Evolutionary conservation across 1,284 basidiomycete species (phyloP), one percentile per base, ranked within the genome.

Genomic region (Tremellales sp.): DNA sequence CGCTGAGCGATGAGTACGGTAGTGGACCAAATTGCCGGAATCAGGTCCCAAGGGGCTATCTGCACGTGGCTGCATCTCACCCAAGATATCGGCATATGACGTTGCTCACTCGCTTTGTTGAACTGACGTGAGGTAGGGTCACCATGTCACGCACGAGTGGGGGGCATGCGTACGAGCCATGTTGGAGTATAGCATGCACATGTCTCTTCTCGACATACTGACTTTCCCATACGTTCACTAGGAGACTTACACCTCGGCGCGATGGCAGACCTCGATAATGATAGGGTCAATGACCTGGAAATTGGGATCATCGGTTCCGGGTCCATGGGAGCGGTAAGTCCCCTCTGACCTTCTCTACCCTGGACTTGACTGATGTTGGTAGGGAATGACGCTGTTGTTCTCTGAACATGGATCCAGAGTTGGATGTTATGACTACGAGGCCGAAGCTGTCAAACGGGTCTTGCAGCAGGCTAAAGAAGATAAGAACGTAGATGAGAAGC

Each of bases 311-410:
- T 65, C 19, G 64, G 64, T 3, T 52, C 55, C 13, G 62, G 62
- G 2, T 51, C 46, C 29, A 64, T 64, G 60, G 62, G 62, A 35
- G 49, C 49, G 42, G 62, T 62, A 25, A 48, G 60, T 57, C 13
- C 15, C 21, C 3, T 17, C 3, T 11, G 26, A 21, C 29, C 33
- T 36, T 4, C 13, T 36, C 13, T n/a, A 36, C 11, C 4, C 17
- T 39, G 36, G 23, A 37, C 21, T 4, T 19, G 19, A 29, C 45
- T 44, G 41, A 48, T 24, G n/a, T 70, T 82, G 81, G 29, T 79
- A 78, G 42, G 93, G 93, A 21, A 80, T 86, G 51, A 91, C 87
- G 7, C 87, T 88, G 40, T 76, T 92, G 45, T 97, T 96, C 80
- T 46, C 62, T 0, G 52, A 60, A 40, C 39, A 65, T 24, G 62